Percentiles rank a stretch among this genome's conserved stretches.
These are phyloP conservation scores for Colletotrichum lindemuthianum DNA, from an alignment of 2,329 filamentous ascomycete genomes.

Conservation along the genomic window DNA sequence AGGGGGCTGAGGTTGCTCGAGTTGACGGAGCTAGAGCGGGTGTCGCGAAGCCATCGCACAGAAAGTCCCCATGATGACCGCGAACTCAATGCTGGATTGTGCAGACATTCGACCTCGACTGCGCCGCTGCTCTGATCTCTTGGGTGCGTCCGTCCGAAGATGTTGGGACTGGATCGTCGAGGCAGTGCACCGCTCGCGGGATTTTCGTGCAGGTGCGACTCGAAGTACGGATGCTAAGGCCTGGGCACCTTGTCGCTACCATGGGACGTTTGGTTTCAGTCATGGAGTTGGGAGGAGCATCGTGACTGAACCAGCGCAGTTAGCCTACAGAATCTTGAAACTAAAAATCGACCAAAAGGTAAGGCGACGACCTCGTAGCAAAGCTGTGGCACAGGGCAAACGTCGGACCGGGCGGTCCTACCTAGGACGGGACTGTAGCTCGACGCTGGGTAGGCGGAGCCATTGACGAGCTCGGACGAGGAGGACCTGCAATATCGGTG, in stretches of 20 bases:
- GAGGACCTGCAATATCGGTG: slow-evolving; percentile 32
- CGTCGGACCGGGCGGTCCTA: slow-evolving; percentile 6
- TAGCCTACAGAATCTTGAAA: slow-evolving; percentile 27
- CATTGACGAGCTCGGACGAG: slow-evolving; percentile 18
- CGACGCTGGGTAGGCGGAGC: slow-evolving; percentile 1
- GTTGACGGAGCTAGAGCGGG: neutral
- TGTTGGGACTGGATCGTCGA: slow-evolving; percentile 21
- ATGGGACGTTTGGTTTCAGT: slow-evolving; percentile 34
- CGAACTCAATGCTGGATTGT: slow-evolving; percentile 3
- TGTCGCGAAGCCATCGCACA: neutral
- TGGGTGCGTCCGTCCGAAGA: slow-evolving; percentile 21
- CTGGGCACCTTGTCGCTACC: slow-evolving; percentile 25
- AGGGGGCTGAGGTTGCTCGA: slow-evolving; percentile 2
- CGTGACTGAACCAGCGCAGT: slow-evolving; percentile 23
- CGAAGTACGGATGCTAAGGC: slow-evolving; percentile 28
- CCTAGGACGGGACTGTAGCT: too few species aligned
- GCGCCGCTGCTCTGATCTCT: slow-evolving; percentile 16
- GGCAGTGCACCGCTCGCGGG: slow-evolving; percentile 27
- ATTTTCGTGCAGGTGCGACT: slow-evolving; percentile 17
- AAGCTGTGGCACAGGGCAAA: slow-evolving; percentile 24
- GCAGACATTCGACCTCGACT: slow-evolving; percentile 1
- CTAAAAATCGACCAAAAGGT: slow-evolving; percentile 8
- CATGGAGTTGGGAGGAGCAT: slow-evolving; percentile 20
- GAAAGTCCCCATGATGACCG: slow-evolving; percentile 1
- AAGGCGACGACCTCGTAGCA: slow-evolving; percentile 2